These are phyloP conservation scores for Talaromyces sp. DNA, from an alignment of 2,329 filamentous ascomycete genomes.

Conservation along the genomic window DNA sequence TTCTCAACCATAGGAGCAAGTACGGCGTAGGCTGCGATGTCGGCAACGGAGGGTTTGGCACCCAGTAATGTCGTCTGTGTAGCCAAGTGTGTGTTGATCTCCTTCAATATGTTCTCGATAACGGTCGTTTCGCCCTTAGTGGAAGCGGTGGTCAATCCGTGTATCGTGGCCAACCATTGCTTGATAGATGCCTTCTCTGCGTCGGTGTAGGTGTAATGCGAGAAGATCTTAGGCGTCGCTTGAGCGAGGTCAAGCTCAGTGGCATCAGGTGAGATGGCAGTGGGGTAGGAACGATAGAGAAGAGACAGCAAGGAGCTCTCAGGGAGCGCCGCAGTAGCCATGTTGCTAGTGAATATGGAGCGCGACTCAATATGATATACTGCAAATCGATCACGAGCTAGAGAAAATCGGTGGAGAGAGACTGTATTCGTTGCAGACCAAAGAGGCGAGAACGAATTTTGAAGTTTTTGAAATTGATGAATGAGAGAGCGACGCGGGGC, in stretches of 20 bases:
- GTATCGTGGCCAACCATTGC: conserved; percentile 79
- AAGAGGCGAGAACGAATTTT: conserved; percentile 7
- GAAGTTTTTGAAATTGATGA: conserved; percentile 14
- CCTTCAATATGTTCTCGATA: conserved; percentile 63
- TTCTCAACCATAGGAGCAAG: conserved; percentile 70
- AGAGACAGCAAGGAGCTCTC: conserved; percentile 43
- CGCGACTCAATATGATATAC: not conserved
- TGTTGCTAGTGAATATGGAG: conserved; percentile 17
- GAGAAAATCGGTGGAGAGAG: not conserved
- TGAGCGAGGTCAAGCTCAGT: conserved; percentile 44
- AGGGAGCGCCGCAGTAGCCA: conserved; percentile 36
- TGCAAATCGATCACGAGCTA: not conserved
- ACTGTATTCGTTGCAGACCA: conserved; percentile 19
- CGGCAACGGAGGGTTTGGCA: conserved; percentile 81
- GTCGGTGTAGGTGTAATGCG: conserved; percentile 66
- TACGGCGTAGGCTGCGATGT: conserved; percentile 76
- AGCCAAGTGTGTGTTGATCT: conserved; percentile 81
- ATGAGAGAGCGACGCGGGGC: conserved; percentile 15
- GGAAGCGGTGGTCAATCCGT: conserved; percentile 59
- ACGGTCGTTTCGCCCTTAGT: conserved; percentile 52
- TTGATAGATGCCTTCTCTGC: conserved; percentile 82
- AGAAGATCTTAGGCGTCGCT: conserved; percentile 61
- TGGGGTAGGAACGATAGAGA: conserved; percentile 45
- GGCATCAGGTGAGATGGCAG: conserved; percentile 37
- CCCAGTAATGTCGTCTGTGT: conserved; percentile 86